phyloP scores from a whole-genome alignment of 768 basidiomycete species.

The Sarcodon aspratus region DNA sequence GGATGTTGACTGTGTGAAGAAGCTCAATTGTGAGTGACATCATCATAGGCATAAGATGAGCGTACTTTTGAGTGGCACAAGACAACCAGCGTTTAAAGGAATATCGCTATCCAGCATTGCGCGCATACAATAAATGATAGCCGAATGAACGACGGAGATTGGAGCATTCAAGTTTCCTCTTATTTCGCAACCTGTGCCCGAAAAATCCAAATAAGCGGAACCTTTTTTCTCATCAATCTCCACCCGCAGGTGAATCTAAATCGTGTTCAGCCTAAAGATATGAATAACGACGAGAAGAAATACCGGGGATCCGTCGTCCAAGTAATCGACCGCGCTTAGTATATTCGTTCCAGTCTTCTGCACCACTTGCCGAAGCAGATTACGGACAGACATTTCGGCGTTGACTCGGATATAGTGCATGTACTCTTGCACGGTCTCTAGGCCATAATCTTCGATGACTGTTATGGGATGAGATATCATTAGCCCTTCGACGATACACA shows the following conservation, averaged over 20 bases:
- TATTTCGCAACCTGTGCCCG: conserved; percentile 74
- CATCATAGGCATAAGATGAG: conserved; percentile 3
- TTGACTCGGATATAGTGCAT: conserved; percentile 87
- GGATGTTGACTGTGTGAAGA: conserved; percentile 53
- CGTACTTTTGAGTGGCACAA: conserved; percentile 74
- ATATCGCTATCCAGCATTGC: conserved; percentile 81
- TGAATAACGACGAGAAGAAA: conserved; percentile 9
- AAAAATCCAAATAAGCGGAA: conserved; percentile 78
- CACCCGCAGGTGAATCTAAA: conserved; percentile 62
- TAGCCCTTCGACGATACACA: neutral
- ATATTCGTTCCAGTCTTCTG: conserved; percentile 53
- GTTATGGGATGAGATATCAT: conserved; percentile 4
- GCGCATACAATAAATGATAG: conserved; percentile 84
- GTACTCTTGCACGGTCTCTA: conserved; percentile 84
- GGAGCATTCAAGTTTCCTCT: conserved; percentile 81
- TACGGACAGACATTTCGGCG: conserved; percentile 80
- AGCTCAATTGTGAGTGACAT: conserved; percentile 2
- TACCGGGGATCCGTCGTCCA: conserved; percentile 83
- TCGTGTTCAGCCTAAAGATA: neutral
- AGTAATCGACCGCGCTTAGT: conserved; percentile 67
- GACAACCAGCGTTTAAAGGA: conserved; percentile 88
- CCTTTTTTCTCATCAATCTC: conserved; percentile 66
- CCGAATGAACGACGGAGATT: conserved; percentile 77
- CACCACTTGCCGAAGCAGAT: conserved; percentile 65
- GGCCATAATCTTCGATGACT: conserved; percentile 83